Conservation (phyloP, 495 filamentous ascomycete genomes). For the Hyaloscypha hepaticicola region DNA sequence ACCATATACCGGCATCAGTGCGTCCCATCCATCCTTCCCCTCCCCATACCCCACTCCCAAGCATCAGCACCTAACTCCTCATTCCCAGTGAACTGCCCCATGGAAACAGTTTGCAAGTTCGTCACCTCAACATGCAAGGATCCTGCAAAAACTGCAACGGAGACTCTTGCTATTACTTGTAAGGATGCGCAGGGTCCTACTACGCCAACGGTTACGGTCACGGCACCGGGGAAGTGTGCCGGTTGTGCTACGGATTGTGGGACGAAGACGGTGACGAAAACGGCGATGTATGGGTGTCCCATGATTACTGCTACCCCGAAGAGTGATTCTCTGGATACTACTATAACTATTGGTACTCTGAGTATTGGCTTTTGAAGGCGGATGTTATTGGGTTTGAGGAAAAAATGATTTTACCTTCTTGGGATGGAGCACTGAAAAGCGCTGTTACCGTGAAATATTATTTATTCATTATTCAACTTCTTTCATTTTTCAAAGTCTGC, state of each 20-base stretch:
- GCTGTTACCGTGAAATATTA: too few relatives aligned
- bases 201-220: slow-evolving; percentile 27
- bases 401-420: too few relatives aligned
- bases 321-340: not conserved
- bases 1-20: slow-evolving; percentile 21
- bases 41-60: not conserved
- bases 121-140: not conserved
- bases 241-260: slow-evolving; percentile 11
- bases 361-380: not conserved
- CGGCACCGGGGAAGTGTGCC: not conserved
- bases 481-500: too few relatives aligned
- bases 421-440: too few relatives aligned
- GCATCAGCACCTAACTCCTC: not conserved
- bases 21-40: not conserved
- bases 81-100: slow-evolving; percentile 14
- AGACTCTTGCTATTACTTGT: slow-evolving; percentile 42
- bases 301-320: not conserved
- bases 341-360: too few relatives aligned
- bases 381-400: too few relatives aligned
- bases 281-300: not conserved
- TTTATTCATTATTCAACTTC: too few relatives aligned
- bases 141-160: slow-evolving; percentile 1
- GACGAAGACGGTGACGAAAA: slow-evolving; percentile 13
- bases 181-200: slow-evolving; percentile 46
- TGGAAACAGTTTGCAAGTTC: not conserved